Base-by-base conservation (phyloP, 169 alveolate species). In the Fabrea salina region DNA sequence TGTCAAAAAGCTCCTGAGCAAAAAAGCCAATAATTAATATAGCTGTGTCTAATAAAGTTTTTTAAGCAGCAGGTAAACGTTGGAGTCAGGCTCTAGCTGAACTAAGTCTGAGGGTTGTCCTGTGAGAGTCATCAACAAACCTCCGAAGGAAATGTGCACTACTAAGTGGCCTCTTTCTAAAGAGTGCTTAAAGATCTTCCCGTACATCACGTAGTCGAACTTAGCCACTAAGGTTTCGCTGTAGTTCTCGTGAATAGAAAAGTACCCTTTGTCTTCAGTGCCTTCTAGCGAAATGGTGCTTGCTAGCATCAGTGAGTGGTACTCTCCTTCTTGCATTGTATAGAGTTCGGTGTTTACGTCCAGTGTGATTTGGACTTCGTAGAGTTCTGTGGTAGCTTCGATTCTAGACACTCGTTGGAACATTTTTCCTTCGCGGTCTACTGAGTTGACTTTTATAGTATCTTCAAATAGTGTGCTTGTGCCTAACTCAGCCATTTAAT, bases 1-100 rank as follows among this genome's bases (percentile, higher is more conserved):
- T 11, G 13, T 61, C 0, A 61, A 61, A 35, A 61, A 61, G 39
- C 27, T 61, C 32, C 39, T 61, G 39, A 61, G 74, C 32, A 61
- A 61, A 35, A 22, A 51, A 11, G 51, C 16, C 25, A 35, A 61
- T n/a, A n/a, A 54, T 54, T 54, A 8, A 22, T 11, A 54, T n/a
- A n/a, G 8, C 6, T 11, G 8, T 33, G 13, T 11, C 25, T 61
- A 61, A 33, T 33, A 61, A 32, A 61, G 74, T 35, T 61, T 61
- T 30, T 27, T 61, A 16, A 61, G 74, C 2, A 61, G 50, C 49
- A 61, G 50, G 32, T 61, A 61, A 7, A 61, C 74, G 13, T 30
- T n/a, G 13, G 74, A 61, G 49, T 61, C 74, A 22, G 74, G 74
- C 74, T 61, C 74, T n/a, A 61, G 54, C 50, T 61, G 74, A 16